Base-by-base conservation (phyloP, 2,329 filamentous ascomycete species). In the Alternaria sp. region DNA sequence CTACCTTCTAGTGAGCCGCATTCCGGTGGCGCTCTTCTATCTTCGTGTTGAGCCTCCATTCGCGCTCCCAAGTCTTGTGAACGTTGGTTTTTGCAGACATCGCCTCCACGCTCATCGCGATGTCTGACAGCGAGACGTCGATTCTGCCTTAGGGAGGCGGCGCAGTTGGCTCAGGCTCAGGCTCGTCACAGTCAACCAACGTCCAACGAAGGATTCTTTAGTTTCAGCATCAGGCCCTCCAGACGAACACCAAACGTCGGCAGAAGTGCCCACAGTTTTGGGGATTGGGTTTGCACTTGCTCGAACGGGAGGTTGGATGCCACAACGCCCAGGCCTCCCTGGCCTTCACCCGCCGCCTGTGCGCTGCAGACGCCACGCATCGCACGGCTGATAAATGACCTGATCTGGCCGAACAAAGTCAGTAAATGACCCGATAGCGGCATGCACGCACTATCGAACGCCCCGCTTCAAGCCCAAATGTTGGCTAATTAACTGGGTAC, bases 401-500 rank as follows among this genome's bases (percentile, higher is more conserved):
- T 64, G 55, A 63, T 59, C 21, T 17, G 65, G 65, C 51, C 36
- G 15, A 36, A 57, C 62, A 76, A 74, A 69, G 70, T 50, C 70
- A 68, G 68, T 68, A 75, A 78, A 77, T 77, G 67, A 54, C 49
- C 69, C 68, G 54, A 69, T 65, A 68, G 51, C 64, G 68, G 69
- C 52, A 66, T 75, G 67, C 68, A 69, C 46, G 47, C 46, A 57
- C 62, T 74, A 73, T 74, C 63, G 69, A 67, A 75, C 58, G 66
- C 68, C 71, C 74, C 74, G 69, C 73, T 77, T 74, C 59, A 12
- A 68, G 73, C 57, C 45, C 23, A 21, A 78, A 75, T 76, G 70
- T 59, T 51, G 65, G 70, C 62, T 76, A 79, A 79, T 77, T 79
- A 77, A 64, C 68, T 65, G 55, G 56, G 30, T 47, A 61, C 47